A percentile compares a stretch with the other conserved stretches of the same genome.
phyloP scores from a whole-genome alignment of 2,329 filamentous ascomycete species.

The Aplosporella prunicola region DNA sequence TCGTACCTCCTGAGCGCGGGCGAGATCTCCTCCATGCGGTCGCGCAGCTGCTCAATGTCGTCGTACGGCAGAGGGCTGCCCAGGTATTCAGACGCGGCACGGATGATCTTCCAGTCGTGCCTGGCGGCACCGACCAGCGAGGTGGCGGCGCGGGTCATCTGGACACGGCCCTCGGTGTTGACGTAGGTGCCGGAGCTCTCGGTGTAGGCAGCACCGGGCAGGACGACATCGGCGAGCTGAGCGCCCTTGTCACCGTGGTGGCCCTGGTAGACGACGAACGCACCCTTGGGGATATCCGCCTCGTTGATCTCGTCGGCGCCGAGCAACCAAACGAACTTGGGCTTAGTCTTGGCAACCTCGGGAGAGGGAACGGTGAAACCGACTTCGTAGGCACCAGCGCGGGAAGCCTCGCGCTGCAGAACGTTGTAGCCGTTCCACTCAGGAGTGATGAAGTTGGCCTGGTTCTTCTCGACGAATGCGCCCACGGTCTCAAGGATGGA shows the following conservation, averaged over 20 bases:
- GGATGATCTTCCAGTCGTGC: slow-evolving; percentile 98
- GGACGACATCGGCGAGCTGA: slow-evolving; percentile 83
- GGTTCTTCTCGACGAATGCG: slow-evolving; percentile 85
- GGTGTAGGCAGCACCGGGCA: slow-evolving; percentile 91
- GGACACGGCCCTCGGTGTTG: slow-evolving; percentile 94
- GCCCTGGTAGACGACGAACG: slow-evolving; percentile 95
- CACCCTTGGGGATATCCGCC: slow-evolving; percentile 84
- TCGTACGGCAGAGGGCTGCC: slow-evolving; percentile 83
- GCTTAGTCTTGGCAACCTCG: slow-evolving; percentile 70
- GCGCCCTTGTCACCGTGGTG: slow-evolving; percentile 94
- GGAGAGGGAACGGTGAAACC: slow-evolving; percentile 83
- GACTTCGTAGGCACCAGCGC: slow-evolving; percentile 88
- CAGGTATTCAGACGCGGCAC: slow-evolving; percentile 84
- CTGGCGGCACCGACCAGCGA: slow-evolving; percentile 80
- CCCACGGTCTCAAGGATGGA: slow-evolving; percentile 88
- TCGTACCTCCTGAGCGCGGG: slow-evolving; percentile 86
- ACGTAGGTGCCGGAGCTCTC: slow-evolving; percentile 95
- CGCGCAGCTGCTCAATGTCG: slow-evolving; percentile 76
- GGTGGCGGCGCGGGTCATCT: slow-evolving; percentile 85
- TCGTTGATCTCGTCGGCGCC: slow-evolving; percentile 86
- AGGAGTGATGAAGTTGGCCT: slow-evolving; percentile 71
- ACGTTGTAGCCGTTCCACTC: slow-evolving; percentile 99
- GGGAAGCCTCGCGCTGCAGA: slow-evolving; percentile 84
- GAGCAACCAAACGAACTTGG: slow-evolving; percentile 95
- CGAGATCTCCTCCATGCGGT: slow-evolving; percentile 92